Evolutionary conservation across 495 filamentous ascomycete species (phyloP).

Genomic region (Penicillium paxilli): DNA sequence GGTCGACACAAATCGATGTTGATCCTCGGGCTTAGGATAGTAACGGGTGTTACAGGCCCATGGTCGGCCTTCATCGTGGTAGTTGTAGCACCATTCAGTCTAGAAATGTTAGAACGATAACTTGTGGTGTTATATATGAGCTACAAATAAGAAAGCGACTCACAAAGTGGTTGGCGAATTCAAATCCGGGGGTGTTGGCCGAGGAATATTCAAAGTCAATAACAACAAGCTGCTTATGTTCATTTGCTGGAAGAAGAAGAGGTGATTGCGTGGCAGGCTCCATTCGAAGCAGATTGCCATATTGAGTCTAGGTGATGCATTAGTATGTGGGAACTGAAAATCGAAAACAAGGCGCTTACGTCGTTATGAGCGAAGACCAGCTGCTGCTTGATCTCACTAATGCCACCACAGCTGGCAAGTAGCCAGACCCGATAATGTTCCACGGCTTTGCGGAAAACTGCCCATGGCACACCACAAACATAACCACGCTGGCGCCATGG

Average conservation of each 20-base stretch:
- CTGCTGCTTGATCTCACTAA: conserved; percentile 62
- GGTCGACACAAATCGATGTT: conserved; percentile 77
- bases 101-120: conserved; percentile 17
- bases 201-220: conserved; percentile 99
- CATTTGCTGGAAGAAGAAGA: conserved; percentile 80
- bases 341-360: conserved; percentile 51
- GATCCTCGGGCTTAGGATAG: conserved; percentile 81
- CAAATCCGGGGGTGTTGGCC: conserved; percentile 81
- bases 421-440: conserved; percentile 78
- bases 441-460: conserved; percentile 70
- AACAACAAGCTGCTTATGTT: conserved; percentile 92
- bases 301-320: conserved; percentile 73
- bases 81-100: conserved; percentile 98
- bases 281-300: conserved; percentile 94
- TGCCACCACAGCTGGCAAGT: conserved; percentile 65
- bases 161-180: conserved; percentile 98
- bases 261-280: conserved; percentile 82
- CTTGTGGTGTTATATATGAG: neutral
- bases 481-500: conserved; percentile 68
- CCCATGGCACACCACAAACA: conserved; percentile 86
- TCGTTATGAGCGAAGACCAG: conserved; percentile 98
- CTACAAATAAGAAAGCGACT: conserved; percentile 20
- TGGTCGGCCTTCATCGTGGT: conserved; percentile 67
- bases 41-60: conserved; percentile 63
- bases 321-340: conserved; percentile 3